Conservation (phyloP, 2,329 filamentous ascomycete species). For the Aspergillus oerlinghausenensis region DNA sequence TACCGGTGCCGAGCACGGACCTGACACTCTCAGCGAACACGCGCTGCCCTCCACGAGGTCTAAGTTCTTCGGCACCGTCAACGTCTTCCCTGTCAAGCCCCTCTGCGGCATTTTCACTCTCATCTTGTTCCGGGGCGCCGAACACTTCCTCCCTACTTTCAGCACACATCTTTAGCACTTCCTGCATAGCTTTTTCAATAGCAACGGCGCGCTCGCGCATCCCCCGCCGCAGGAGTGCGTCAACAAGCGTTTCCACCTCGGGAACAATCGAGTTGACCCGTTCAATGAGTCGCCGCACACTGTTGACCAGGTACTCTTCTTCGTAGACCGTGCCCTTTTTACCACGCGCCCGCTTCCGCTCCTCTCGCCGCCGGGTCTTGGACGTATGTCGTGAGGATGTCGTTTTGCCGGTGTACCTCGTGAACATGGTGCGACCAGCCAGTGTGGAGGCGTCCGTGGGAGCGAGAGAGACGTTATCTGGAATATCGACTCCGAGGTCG, state of each 20-base stretch:
- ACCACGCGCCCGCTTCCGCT: conserved; percentile 88
- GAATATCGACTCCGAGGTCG: conserved; percentile 62
- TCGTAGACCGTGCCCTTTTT: conserved; percentile 98
- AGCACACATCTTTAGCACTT: conserved; percentile 67
- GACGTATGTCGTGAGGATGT: conserved; percentile 66
- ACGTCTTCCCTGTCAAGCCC: background rate
- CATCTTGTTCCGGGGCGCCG: conserved; percentile 27
- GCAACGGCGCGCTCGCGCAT: conserved; percentile 86
- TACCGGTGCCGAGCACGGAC: conserved; percentile 32
- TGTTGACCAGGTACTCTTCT: conserved; percentile 93
- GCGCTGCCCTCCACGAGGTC: conserved; percentile 24
- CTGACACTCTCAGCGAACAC: conserved; percentile 40
- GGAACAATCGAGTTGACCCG: conserved; percentile 67
- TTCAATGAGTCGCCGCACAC: conserved; percentile 75
- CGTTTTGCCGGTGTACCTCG: conserved; percentile 64
- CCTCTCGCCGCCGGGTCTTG: conserved; percentile 84
- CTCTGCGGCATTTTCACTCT: conserved; percentile 19
- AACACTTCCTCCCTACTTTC: conserved; percentile 69
- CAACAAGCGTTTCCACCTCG: conserved; percentile 70
- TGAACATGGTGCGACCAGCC: conserved; percentile 79
- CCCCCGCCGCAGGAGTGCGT: conserved; percentile 69
- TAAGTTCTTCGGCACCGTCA: conserved; percentile 15
- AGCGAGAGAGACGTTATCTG: conserved; percentile 88
- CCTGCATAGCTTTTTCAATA: conserved; percentile 67
- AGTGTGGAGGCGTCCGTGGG: conserved; percentile 77